Evolutionary conservation across 441 rosid species (phyloP).

Genomic region (Breynia disticha): DNA sequence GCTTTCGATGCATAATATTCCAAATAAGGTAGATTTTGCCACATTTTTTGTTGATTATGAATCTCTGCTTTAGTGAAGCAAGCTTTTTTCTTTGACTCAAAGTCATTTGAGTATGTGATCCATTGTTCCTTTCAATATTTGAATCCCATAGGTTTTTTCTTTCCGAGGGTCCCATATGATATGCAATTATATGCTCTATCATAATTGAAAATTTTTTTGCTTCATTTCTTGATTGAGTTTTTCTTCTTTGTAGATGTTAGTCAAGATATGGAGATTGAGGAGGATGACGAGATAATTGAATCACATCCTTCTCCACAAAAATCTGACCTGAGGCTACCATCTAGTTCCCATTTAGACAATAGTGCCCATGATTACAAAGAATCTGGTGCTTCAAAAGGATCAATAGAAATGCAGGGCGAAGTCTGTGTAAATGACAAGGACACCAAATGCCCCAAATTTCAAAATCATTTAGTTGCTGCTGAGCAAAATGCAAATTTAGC

Average conservation of each 20-base stretch:
- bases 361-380: conserved; percentile 5
- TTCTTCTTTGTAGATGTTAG: conserved; percentile 40
- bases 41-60: conserved; percentile 10
- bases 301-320: conserved; percentile 19
- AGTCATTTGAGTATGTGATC: conserved; percentile 1
- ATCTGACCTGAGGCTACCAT: conserved; percentile 17
- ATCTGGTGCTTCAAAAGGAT: conserved; percentile 20
- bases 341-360: conserved; percentile 16
- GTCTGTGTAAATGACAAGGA: conserved; percentile 19
- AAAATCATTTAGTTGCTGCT: conserved; percentile 15
- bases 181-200: neutral
- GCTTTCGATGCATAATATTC: conserved; percentile 2
- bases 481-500: conserved; percentile 22
- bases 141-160: conserved; percentile 4
- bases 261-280: conserved; percentile 24
- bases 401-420: conserved; percentile 19
- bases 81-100: neutral
- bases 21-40: conserved; percentile 2
- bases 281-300: conserved; percentile 13
- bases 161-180: conserved; percentile 7
- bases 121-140: neutral
- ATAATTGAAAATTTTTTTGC: conserved; percentile 11
- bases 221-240: conserved; percentile 22
- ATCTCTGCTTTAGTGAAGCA: conserved; percentile 2
- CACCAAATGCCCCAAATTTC: conserved; percentile 16